phyloP scores from a whole-genome alignment of 2,329 filamentous ascomycete genomes.

The Hyphodiscus sp. region DNA sequence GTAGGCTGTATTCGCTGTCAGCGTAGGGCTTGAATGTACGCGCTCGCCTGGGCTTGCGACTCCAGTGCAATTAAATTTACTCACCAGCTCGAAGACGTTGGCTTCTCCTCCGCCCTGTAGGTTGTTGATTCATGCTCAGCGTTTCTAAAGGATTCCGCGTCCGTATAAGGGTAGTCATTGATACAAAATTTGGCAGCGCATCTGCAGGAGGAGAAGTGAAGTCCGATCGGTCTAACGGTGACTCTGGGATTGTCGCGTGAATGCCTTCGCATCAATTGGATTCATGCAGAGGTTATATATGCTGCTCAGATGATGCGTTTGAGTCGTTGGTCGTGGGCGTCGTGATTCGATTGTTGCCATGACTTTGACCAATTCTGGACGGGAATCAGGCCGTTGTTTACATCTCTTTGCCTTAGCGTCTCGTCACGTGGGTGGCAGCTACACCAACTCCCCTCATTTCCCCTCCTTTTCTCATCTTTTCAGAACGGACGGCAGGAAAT shows the following conservation, averaged over 20 bases:
- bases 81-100: slow-evolving; percentile 55
- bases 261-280: background rate
- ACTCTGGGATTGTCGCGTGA: background rate
- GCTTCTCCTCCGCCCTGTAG: slow-evolving; percentile 51
- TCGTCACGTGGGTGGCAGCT: too few relatives aligned
- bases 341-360: background rate
- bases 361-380: too few relatives aligned
- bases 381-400: too few relatives aligned
- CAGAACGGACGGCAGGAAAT: too few relatives aligned
- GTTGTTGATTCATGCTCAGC: slow-evolving; percentile 59
- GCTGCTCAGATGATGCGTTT: background rate
- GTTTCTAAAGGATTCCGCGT: slow-evolving; percentile 58
- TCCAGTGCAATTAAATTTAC: slow-evolving; percentile 27
- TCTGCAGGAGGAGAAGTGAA: slow-evolving; percentile 11
- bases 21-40: slow-evolving; percentile 1
- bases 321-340: background rate
- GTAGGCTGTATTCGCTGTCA: slow-evolving; percentile 37
- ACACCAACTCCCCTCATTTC: too few relatives aligned
- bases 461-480: too few relatives aligned
- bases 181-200: slow-evolving; percentile 32
- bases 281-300: background rate
- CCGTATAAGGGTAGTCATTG: slow-evolving; percentile 65
- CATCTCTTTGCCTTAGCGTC: too few relatives aligned
- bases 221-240: background rate
- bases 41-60: slow-evolving; percentile 2